Base-by-base conservation (phyloP, 306 rosid genomes). In the Abrus precatorius region DNA sequence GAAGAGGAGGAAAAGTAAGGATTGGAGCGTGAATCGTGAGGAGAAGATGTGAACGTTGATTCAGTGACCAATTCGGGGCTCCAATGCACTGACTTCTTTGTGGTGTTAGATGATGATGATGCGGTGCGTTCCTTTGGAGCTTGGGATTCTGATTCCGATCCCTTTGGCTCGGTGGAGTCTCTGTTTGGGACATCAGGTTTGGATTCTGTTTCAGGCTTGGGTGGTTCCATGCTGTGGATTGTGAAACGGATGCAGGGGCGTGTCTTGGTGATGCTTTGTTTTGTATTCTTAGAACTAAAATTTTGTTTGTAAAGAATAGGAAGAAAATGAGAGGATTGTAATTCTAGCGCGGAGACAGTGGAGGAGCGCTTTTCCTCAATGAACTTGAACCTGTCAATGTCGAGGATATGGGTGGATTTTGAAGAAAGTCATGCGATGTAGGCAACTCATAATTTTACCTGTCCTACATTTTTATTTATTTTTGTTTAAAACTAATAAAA, bases 1-100 rank as follows among this genome's bases (percentile, higher is more conserved):
- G 70, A 30, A n/a, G 50, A 34, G 28, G 14, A 3, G 11, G 76
- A 69, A 49, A 73, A 80, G 5, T 53, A 80, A 0, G 85, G 81
- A 84, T 73, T 74, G 34, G 52, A 84, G 20, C 36, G 79, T 11
- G 55, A 79, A 77, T 80, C 92, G 8, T 49, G 74, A 32, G 91
- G 82, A 9, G 89, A 83, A 34, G 89, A 70, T 0, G 81, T 61
- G 45, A 78, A 80, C n/a, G 88, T 80, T 1, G 97, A 83, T 81
- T 93, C 96, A 2, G 89, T 78, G 45, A 93, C 93, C 88, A 93
- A 71, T 20, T 93, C 92, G 63, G 97, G 92, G 83, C 88, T 89
- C 99, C 99, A 93, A 49, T 65, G 94, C 30, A 91, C 98, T 6
- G 97, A 91, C 72, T 93, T 95, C 89, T 86, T 91, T 3, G 74